Evolutionary conservation across 345 rosid species (phyloP).

Genomic region (Lepidium sativum): DNA sequence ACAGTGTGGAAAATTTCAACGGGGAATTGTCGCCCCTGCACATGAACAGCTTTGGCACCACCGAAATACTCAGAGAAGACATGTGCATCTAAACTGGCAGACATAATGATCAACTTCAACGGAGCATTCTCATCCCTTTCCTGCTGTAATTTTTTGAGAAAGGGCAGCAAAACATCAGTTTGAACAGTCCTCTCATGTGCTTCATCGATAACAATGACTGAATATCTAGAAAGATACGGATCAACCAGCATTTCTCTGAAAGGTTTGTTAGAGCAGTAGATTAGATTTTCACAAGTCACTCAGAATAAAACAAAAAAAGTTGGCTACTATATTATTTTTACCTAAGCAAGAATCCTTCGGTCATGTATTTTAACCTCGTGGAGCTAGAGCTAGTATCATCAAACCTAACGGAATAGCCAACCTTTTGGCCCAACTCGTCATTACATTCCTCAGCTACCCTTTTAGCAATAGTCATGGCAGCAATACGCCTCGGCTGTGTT

Average conservation of each 20-base stretch:
- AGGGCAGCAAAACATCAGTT: slow-evolving; percentile 81
- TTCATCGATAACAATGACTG: slow-evolving; percentile 80
- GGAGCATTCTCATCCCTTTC: slow-evolving; percentile 45
- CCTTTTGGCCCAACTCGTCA: slow-evolving; percentile 67
- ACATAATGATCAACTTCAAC: slow-evolving; percentile 80
- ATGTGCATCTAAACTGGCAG: slow-evolving; percentile 96
- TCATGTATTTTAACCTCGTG: slow-evolving; percentile 85
- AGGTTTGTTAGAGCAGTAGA: background rate
- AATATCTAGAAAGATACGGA: slow-evolving; percentile 74
- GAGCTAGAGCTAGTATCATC: slow-evolving; percentile 57
- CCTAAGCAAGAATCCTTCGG: slow-evolving; percentile 83
- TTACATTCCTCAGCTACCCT: slow-evolving; percentile 85
- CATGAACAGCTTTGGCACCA: slow-evolving; percentile 81
- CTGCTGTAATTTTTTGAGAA: slow-evolving; percentile 65
- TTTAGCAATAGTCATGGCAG: slow-evolving; percentile 81
- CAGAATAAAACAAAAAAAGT: background rate
- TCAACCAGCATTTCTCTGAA: slow-evolving; percentile 82
- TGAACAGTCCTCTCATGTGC: slow-evolving; percentile 96
- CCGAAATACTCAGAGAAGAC: slow-evolving; percentile 74
- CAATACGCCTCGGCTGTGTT: slow-evolving; percentile 92
- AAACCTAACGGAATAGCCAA: slow-evolving; percentile 82
- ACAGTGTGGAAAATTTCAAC: slow-evolving; percentile 69
- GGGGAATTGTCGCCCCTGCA: slow-evolving; percentile 78
- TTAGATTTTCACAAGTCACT: background rate
- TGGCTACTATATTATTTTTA: slow-evolving; percentile 11